phyloP scores from a whole-genome alignment of 2,329 filamentous ascomycete genomes.

The Diplodia mutila region DNA sequence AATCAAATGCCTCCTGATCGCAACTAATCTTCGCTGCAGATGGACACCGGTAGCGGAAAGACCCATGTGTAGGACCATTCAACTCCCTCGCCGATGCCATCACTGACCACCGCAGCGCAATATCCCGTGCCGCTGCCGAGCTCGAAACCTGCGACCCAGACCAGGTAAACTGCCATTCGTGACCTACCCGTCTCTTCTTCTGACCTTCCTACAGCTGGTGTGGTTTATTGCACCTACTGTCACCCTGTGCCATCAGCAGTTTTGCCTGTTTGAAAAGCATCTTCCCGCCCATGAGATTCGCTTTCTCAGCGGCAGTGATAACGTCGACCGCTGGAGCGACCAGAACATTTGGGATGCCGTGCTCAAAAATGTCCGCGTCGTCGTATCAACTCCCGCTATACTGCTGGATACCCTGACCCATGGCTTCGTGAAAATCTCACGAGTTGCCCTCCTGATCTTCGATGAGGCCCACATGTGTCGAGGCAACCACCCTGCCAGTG shows the following conservation, averaged over 20 bases:
- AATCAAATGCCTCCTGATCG: not conserved
- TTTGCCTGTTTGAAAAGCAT: conserved; percentile 38
- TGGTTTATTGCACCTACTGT: conserved; percentile 54
- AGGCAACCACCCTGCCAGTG: conserved; percentile 65
- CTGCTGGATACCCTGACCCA: conserved; percentile 74
- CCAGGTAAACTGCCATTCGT: conserved; percentile 36
- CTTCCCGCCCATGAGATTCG: conserved; percentile 59
- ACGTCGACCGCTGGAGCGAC: conserved; percentile 73
- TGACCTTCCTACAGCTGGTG: conserved; percentile 38
- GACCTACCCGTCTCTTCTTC: not conserved
- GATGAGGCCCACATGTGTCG: conserved; percentile 87
- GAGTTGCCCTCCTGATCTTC: conserved; percentile 72
- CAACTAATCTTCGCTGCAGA: conserved; percentile 31
- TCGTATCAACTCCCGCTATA: conserved; percentile 78
- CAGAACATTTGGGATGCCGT: conserved; percentile 68
- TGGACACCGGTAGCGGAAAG: conserved; percentile 56
- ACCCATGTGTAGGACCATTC: conserved; percentile 45
- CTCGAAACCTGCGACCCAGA: conserved; percentile 44
- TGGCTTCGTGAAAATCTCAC: conserved; percentile 69
- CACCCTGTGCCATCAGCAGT: conserved; percentile 51
- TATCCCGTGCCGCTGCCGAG: conserved; percentile 45
- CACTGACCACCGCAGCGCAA: conserved; percentile 10
- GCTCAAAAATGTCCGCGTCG: conserved; percentile 67
- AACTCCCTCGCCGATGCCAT: not conserved
- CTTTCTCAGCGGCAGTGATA: conserved; percentile 68